A percentile compares a stretch with the other conserved stretches of the same genome.
Evolutionary conservation across 2,329 filamentous ascomycete genomes (phyloP).

Genomic region (Elsinoe fawcettii): DNA sequence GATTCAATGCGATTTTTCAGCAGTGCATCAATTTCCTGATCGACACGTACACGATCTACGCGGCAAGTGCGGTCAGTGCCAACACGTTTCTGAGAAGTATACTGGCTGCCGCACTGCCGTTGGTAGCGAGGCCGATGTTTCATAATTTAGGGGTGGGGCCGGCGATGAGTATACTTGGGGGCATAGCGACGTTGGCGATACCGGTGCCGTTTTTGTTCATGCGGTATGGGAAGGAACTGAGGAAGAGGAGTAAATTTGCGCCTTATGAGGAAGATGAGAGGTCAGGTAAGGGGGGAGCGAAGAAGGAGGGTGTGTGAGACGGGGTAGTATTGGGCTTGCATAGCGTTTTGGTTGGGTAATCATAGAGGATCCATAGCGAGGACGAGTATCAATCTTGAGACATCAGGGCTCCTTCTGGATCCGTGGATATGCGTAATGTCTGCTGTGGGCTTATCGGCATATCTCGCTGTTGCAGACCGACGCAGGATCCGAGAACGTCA

Average conservation of each 20-base stretch:
- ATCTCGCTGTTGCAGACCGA: too few species aligned
- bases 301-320: background rate
- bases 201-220: conserved; percentile 42
- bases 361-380: too few species aligned
- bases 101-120: conserved; percentile 34
- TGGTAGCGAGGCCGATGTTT: conserved; percentile 36
- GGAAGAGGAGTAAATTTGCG: conserved; percentile 40
- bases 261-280: conserved; percentile 19
- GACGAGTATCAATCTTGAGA: too few species aligned
- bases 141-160: conserved; percentile 35
- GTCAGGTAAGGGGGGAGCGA: background rate
- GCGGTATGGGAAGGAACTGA: conserved; percentile 34
- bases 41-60: conserved; percentile 35
- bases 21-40: conserved; percentile 43
- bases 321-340: background rate
- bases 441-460: too few species aligned
- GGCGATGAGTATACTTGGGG: conserved; percentile 36
- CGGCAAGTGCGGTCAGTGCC: conserved; percentile 43
- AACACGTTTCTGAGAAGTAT: conserved; percentile 43
- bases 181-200: conserved; percentile 32
- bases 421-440: too few species aligned
- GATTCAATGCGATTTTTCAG: conserved; percentile 43
- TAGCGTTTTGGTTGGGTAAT: background rate
- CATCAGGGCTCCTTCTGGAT: too few species aligned
- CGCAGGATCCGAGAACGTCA: too few species aligned